Percentiles rank a stretch among this genome's conserved stretches.
These are phyloP conservation scores for Fusarium cyanostomum DNA, from an alignment of 2,329 filamentous ascomycete species.

Conservation along the genomic window DNA sequence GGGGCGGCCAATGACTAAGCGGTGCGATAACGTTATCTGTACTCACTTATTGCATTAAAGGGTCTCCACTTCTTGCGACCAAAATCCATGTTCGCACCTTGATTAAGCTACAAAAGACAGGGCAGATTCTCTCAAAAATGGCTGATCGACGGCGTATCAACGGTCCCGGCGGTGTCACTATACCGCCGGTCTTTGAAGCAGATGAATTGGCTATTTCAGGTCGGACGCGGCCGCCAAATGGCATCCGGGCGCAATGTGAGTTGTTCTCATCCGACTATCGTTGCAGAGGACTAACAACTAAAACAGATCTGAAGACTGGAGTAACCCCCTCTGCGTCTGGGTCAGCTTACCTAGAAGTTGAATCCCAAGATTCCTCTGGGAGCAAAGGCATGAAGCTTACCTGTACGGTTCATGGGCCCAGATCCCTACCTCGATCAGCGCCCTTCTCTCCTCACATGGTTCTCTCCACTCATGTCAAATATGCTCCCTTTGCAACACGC, in stretches of 20 bases:
- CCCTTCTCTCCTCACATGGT: slow-evolving; percentile 94
- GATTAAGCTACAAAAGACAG: slow-evolving; percentile 5
- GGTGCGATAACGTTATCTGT: slow-evolving; percentile 3
- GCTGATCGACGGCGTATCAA: slow-evolving; percentile 90
- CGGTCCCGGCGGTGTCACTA: slow-evolving; percentile 81
- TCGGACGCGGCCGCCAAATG: slow-evolving; percentile 70
- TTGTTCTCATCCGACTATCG: background rate
- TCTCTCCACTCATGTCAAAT: slow-evolving; percentile 93
- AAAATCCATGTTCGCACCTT: slow-evolving; percentile 33
- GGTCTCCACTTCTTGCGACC: slow-evolving; percentile 9
- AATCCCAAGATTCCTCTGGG: slow-evolving; percentile 56
- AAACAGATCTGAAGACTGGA: slow-evolving; percentile 84
- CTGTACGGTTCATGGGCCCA: slow-evolving; percentile 92
- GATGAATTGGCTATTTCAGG: slow-evolving; percentile 54
- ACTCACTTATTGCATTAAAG: slow-evolving; percentile 28
- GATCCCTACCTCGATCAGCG: slow-evolving; percentile 87
- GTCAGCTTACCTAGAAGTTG: slow-evolving; percentile 84
- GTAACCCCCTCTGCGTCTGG: slow-evolving; percentile 93
- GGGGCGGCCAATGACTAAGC: slow-evolving; percentile 38
- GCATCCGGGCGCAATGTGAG: slow-evolving; percentile 88
- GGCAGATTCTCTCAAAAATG: slow-evolving; percentile 58
- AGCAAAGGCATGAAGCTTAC: slow-evolving; percentile 85
- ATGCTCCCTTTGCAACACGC: slow-evolving; percentile 90
- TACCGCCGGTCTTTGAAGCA: slow-evolving; percentile 75
- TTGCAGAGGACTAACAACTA: slow-evolving; percentile 25